Evolutionary conservation across 1,139 yeast genomes (phyloP).

Genomic region (Yamadazyma atmosphaerica): DNA sequence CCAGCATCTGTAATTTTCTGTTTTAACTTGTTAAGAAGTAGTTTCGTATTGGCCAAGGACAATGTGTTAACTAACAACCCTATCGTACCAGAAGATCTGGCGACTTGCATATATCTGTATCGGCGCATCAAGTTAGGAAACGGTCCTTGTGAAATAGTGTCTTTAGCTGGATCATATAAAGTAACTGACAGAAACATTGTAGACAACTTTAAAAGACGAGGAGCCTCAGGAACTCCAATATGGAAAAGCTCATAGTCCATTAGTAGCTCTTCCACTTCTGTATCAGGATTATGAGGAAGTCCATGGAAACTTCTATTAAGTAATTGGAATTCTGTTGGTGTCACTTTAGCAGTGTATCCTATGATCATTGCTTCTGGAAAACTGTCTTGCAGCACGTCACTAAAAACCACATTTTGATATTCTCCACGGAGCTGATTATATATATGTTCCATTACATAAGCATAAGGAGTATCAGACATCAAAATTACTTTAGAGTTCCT

Average conservation of each 20-base stretch:
- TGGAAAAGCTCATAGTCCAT: conserved; percentile 60
- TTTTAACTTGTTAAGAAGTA: conserved; percentile 59
- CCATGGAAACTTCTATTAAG: conserved; percentile 30
- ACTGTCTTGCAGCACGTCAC: conserved; percentile 34
- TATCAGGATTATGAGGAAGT: conserved; percentile 15
- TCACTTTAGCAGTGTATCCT: conserved; percentile 33
- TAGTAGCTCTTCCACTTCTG: conserved; percentile 25
- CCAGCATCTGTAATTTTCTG: conserved; percentile 69
- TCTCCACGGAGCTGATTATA: conserved; percentile 30
- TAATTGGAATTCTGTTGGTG: conserved; percentile 7
- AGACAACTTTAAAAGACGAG: conserved; percentile 71
- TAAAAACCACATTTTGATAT: conserved; percentile 47
- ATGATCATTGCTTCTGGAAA: conserved; percentile 35
- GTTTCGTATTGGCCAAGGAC: conserved; percentile 70
- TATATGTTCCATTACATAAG: conserved; percentile 39
- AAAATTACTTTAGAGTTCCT: conserved; percentile 45
- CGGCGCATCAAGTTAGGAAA: conserved; percentile 79
- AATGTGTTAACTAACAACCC: conserved; percentile 90
- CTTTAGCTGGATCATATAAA: conserved; percentile 41
- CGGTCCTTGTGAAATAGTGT: conserved; percentile 50
- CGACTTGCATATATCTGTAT: conserved; percentile 82
- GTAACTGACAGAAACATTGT: conserved; percentile 63
- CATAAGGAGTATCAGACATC: conserved; percentile 70
- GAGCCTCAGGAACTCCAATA: conserved; percentile 72
- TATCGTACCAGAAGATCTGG: conserved; percentile 86